Evolutionary conservation across 2,329 filamentous ascomycete species (phyloP).

Genomic region (Clarireedia homoeocarpa): DNA sequence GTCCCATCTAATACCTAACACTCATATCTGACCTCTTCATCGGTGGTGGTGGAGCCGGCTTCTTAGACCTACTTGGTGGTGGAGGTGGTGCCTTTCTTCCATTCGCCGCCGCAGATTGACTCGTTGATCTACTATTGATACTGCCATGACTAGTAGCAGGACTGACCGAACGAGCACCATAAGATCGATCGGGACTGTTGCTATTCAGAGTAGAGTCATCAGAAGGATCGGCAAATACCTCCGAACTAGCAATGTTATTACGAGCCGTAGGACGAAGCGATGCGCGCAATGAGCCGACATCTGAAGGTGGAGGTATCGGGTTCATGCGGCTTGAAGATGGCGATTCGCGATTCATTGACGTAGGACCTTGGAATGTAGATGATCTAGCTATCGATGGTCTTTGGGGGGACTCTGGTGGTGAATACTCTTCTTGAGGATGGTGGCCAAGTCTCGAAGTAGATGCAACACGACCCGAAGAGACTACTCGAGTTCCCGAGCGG

Average conservation of each 20-base stretch:
- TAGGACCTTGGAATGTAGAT: slow-evolving; percentile 51
- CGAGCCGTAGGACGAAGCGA: slow-evolving; percentile 26
- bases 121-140: slow-evolving; percentile 41
- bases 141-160: slow-evolving; percentile 46
- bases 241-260: slow-evolving; percentile 14
- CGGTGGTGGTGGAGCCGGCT: slow-evolving; percentile 57
- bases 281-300: slow-evolving; percentile 34
- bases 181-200: slow-evolving; percentile 40
- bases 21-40: slow-evolving; percentile 45
- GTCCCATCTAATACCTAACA: neutral
- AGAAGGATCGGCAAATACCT: slow-evolving; percentile 42
- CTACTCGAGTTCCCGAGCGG: slow-evolving; percentile 32
- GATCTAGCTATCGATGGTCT: slow-evolving; percentile 43
- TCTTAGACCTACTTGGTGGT: slow-evolving; percentile 55
- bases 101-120: slow-evolving; percentile 34
- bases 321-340: slow-evolving; percentile 39
- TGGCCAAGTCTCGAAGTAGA: slow-evolving; percentile 20
- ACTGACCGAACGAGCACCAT: slow-evolving; percentile 42
- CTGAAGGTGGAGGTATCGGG: slow-evolving; percentile 35
- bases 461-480: slow-evolving; percentile 18
- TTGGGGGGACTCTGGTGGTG: slow-evolving; percentile 23
- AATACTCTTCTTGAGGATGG: slow-evolving; percentile 21
- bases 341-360: slow-evolving; percentile 43
- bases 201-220: slow-evolving; percentile 43
- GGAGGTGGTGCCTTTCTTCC: slow-evolving; percentile 50